Evolutionary conservation across 148 eudicot genomes (phyloP).

Genomic region (Amaranthus hypochondriacus): DNA sequence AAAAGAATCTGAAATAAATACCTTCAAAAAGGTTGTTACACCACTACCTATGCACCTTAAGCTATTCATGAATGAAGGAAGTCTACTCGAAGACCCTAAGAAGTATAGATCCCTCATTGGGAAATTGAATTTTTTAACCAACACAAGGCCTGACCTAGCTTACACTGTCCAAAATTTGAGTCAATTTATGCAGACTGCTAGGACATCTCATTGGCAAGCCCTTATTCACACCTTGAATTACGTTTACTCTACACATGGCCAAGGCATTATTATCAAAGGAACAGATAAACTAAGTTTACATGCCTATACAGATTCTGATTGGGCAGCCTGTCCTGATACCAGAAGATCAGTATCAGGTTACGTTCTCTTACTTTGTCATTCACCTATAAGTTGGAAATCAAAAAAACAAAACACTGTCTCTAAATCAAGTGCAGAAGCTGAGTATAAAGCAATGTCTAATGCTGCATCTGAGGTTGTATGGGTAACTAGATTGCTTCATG

Average conservation of each 20-base stretch:
- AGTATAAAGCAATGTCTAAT: not conserved
- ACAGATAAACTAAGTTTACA: not conserved
- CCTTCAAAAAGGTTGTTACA: not conserved
- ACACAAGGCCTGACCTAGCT: not conserved
- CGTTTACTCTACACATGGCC: not conserved
- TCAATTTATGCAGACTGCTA: not conserved
- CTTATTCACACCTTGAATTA: not conserved
- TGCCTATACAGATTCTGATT: not conserved
- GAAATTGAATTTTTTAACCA: not conserved
- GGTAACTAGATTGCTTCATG: not conserved
- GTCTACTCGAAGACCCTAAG: not conserved
- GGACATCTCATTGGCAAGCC: not conserved
- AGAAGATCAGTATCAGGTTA: not conserved
- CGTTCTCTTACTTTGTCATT: not conserved
- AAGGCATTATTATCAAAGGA: not conserved
- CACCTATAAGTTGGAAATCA: not conserved
- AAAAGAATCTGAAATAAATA: not conserved
- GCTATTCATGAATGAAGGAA: not conserved
- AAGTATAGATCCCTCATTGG: not conserved
- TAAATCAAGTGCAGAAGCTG: not conserved
- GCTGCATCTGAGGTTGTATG: not conserved
- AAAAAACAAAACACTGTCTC: not conserved
- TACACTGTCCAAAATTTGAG: not conserved
- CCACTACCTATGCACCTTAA: not conserved
- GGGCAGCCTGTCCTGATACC: not conserved